Percentiles rank a stretch among this genome's conserved stretches.
phyloP scores from a whole-genome alignment of 805 yeast genomes.

The Candida sonorensis region DNA sequence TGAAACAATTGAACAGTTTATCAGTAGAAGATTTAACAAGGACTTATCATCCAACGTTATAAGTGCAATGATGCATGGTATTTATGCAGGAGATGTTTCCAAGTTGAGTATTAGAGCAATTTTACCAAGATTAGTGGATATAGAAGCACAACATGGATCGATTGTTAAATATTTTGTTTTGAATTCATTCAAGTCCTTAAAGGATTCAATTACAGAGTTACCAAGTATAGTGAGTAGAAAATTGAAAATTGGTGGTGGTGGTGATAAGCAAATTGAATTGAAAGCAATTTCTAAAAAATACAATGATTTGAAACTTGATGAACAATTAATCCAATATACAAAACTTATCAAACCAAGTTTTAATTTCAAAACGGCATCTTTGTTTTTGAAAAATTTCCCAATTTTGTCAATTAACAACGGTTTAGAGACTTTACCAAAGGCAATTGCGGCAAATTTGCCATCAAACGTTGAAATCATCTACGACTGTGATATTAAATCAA shows the following conservation, averaged over 20 bases:
- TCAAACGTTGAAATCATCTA: constrained; percentile 36
- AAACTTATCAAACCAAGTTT: constrained; percentile 32
- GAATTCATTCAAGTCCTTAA: constrained; percentile 23
- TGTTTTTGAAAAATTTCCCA: constrained; percentile 45
- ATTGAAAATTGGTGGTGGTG: no score
- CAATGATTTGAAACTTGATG: constrained; percentile 13
- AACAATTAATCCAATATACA: constrained; percentile 32
- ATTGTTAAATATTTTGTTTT: constrained; percentile 39
- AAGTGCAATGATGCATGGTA: constrained; percentile 83
- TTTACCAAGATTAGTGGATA: constrained; percentile 44
- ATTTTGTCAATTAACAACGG: constrained; percentile 54
- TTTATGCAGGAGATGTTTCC: constrained; percentile 79
- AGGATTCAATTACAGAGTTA: constrained; percentile 1
- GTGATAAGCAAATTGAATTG: no score
- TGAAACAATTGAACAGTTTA: constrained; percentile 64
- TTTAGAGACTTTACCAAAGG: constrained; percentile 43
- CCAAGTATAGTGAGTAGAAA: no score
- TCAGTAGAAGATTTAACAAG: constrained; percentile 64
- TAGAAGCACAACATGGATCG: constrained; percentile 59
- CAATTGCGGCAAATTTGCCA: constrained; percentile 32
- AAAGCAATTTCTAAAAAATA: no score
- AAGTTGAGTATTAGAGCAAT: constrained; percentile 60
- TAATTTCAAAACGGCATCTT: constrained; percentile 31
- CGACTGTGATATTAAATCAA: constrained; percentile 19
- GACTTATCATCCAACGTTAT: constrained; percentile 47